Conservation (phyloP, 371 early-diverging fungal species). For the Amoeboaphelidium occidentale region DNA sequence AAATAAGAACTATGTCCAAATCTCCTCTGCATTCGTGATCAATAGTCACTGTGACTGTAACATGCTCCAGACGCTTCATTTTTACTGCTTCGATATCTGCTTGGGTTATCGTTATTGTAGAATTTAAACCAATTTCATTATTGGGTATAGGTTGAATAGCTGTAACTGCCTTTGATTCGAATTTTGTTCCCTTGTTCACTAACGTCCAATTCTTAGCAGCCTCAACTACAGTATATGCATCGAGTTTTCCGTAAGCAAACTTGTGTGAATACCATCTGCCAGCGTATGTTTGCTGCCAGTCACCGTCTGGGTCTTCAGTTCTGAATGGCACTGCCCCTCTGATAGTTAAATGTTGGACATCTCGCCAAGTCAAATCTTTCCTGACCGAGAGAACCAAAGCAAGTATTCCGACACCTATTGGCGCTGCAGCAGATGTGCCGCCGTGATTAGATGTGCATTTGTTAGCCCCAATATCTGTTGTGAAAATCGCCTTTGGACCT, state of each 20-base stretch:
- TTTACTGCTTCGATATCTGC: slow-evolving; percentile 18
- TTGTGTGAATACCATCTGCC: slow-evolving; percentile 55
- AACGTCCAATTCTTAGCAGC: slow-evolving; percentile 33
- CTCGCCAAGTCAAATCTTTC: slow-evolving; percentile 80
- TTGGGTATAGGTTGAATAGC: slow-evolving; percentile 31
- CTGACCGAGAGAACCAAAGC: slow-evolving; percentile 53
- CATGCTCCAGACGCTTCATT: slow-evolving; percentile 44
- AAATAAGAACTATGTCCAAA: slow-evolving; percentile 39
- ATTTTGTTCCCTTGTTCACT: slow-evolving; percentile 35
- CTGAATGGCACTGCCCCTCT: slow-evolving; percentile 49
- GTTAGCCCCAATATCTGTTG: background rate
- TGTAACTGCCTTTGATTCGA: slow-evolving; percentile 14
- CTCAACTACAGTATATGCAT: slow-evolving; percentile 52
- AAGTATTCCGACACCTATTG: slow-evolving; percentile 73
- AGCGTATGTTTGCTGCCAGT: slow-evolving; percentile 31
- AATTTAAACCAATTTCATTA: slow-evolving; percentile 7
- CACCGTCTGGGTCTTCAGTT: slow-evolving; percentile 19
- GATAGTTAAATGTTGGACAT: slow-evolving; percentile 58
- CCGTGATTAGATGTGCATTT: slow-evolving; percentile 21
- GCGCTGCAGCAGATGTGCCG: slow-evolving; percentile 94
- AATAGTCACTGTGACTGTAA: slow-evolving; percentile 60
- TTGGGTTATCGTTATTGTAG: slow-evolving; percentile 14
- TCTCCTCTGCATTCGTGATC: slow-evolving; percentile 55
- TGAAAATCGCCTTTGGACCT: slow-evolving; percentile 39
- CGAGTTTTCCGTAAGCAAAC: slow-evolving; percentile 76